These are phyloP conservation scores for Ogataea ganodermae DNA, from an alignment of 805 yeast genomes.

Conservation along the genomic window DNA sequence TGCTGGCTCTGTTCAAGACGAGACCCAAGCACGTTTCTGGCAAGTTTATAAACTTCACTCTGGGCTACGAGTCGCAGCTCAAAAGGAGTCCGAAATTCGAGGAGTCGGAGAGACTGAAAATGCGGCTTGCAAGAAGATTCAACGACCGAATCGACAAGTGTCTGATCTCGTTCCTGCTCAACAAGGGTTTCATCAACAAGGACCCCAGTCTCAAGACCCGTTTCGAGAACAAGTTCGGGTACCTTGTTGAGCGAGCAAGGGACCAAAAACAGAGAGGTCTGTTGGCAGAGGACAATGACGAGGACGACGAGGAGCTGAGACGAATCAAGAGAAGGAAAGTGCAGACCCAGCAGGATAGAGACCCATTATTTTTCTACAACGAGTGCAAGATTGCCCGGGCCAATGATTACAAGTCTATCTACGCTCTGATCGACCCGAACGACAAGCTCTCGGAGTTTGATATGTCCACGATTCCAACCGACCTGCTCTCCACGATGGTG, in stretches of 20 bases:
- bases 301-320: constrained; percentile 40
- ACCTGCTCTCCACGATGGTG: constrained; percentile 64
- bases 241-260: constrained; percentile 31
- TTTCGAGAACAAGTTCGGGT: constrained; percentile 37
- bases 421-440: constrained; percentile 60
- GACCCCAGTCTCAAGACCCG: constrained; percentile 34
- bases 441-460: constrained; percentile 69
- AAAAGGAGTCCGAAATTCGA: constrained; percentile 55
- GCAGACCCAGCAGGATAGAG: constrained; percentile 20
- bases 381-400: constrained; percentile 38
- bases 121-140: constrained; percentile 34
- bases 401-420: constrained; percentile 62
- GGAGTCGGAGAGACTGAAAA: constrained; percentile 32
- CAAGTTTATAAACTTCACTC: constrained; percentile 58
- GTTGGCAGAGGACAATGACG: constrained; percentile 43
- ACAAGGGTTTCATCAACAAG: constrained; percentile 35
- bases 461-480: constrained; percentile 64
- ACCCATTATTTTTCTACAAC: constrained; percentile 28
- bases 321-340: constrained; percentile 26
- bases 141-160: constrained; percentile 40
- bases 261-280: constrained; percentile 34
- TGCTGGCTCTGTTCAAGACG: constrained; percentile 61
- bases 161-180: constrained; percentile 34
- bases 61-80: constrained; percentile 59
- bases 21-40: constrained; percentile 60